Base-by-base conservation (phyloP, 2,329 filamentous ascomycete species). In the Harringtonia aguacate region DNA sequence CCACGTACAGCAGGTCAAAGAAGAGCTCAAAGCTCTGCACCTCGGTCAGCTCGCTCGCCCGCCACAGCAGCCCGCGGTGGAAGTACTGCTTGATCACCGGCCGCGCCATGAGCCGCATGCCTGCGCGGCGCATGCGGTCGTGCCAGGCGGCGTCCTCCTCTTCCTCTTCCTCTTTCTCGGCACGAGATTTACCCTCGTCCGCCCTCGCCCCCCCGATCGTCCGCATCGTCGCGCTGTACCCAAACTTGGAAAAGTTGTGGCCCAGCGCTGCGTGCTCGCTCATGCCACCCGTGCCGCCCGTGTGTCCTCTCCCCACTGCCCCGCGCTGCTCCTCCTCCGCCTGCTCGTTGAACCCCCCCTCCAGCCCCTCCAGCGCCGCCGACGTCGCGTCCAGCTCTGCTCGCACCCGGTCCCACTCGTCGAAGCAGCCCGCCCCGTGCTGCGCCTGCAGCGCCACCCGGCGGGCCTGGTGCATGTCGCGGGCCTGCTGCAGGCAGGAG, bases 11-110 rank as follows among this genome's bases (percentile, higher is more conserved):
- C 30, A 81, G 63, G 52, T 81, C 79, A 13, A 80, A 69, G 52
- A 81, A 81, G 2, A 83, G 68, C 56, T 82, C 79, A 53, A 80
- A 81, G 15, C 68, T 71, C 50, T 74, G 74, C 7, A 81, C 75
- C 57, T 80, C 70, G n/a, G 77, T 74, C 18, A 66, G 62, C 41
- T 73, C 70, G 8, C 67, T 68, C 2, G 75, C 72, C 40, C 79
- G 66, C 78, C 78, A 82, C 8, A 83, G 58, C 13, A 82, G 64
- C 0, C 77, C 77, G 46, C 75, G 75, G 55, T 82, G 77, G 52
- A 81, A 81, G 60, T 81, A 81, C 60, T 82, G 79, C 46, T 77
- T 67, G 4, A 82, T 66, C 8, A 75, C 69, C 0, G 79, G 78
- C 48, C 67, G 69, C 55, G 74, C 74, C 55, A 75, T 77, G 46